Base-by-base conservation (phyloP, 2,329 filamentous ascomycete species). In the Pseudogymnoascus destructans region DNA sequence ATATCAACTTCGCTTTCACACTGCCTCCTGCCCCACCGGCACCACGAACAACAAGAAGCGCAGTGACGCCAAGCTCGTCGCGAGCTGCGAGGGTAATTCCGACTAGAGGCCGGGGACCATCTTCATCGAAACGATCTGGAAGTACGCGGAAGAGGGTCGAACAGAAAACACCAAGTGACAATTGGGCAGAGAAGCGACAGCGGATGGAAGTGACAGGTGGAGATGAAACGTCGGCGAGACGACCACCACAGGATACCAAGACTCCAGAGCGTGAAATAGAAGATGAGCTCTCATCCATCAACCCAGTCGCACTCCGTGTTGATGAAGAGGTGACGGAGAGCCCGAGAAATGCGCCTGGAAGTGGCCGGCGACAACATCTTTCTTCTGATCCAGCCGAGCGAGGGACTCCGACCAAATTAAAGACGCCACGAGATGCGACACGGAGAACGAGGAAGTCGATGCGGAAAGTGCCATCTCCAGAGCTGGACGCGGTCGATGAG, bases 1-100 rank as follows among this genome's bases (percentile, higher is more conserved):
- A 84, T 62, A 75, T 81, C 9, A 80, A 80, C 5, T 85, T 85
- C 65, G 75, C 74, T 11, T 74, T 83, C 63, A 69, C 76, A 54
- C 71, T 79, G 54, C 74, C 72, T 23, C 74, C 72, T 25, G 73
- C 73, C 25, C 60, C 59, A 40, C 61, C 69, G 1, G 32, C 33
- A 25, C 30, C 57, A 33, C 55, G 21, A 46, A n/a, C 42, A 55
- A 58, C 56, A 17, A 17, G 33, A 33, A 55, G 59, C 58, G 11
- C 58, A 32, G 25, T 33, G 13, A 54, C 17, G 27, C n/a, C 33
- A 11, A 42, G 54, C 27, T 60, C 59, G 7, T 59, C 61, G 27
- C 63, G 59, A 25, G 58, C 59, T n/a, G 64, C 3, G 65, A 68
- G 59, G 46, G 49, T 23, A 19, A 38, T 64, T 32, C 66, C 65